A percentile compares a stretch with the other conserved stretches of the same genome.
Evolutionary conservation across 352 stramenopile species (phyloP).

Genomic region (Phytopythium chamaehyphon): DNA sequence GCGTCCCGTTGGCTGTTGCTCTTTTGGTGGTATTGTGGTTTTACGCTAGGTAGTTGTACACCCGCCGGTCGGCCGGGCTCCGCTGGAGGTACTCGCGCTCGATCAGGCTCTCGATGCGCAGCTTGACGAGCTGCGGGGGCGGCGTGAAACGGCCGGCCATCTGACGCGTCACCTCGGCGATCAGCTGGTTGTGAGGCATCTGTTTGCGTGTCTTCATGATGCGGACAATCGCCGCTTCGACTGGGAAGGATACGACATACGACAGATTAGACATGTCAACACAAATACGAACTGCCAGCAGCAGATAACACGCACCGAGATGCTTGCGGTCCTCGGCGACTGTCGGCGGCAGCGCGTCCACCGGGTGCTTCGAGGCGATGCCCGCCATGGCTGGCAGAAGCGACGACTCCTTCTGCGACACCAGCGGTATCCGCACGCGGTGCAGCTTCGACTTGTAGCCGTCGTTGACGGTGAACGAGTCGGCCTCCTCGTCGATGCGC

Average conservation of each 20-base stretch:
- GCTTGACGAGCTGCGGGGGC: conserved; percentile 96
- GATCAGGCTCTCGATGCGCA: conserved; percentile 98
- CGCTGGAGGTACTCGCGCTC: conserved; percentile 99
- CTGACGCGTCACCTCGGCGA: conserved; percentile 87
- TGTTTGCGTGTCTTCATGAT: conserved; percentile 96
- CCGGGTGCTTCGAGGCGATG: conserved; percentile 28
- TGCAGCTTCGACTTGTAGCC: conserved; percentile 94
- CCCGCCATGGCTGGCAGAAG: conserved; percentile 32
- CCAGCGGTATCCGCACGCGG: conserved; percentile 77
- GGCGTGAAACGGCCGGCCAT: conserved; percentile 92
- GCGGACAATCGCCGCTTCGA: conserved; percentile 92
- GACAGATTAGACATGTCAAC: conserved; percentile 1
- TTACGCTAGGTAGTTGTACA: conserved; percentile 99
- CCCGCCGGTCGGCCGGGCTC: conserved; percentile 84
- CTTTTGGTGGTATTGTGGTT: neutral
- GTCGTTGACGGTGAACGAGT: conserved; percentile 93
- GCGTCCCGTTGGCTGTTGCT: neutral
- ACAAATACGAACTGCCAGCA: neutral
- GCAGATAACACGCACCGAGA: conserved; percentile 39
- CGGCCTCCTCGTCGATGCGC: conserved; percentile 92
- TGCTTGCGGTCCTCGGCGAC: conserved; percentile 97
- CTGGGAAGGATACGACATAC: conserved; percentile 10
- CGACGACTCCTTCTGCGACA: conserved; percentile 81
- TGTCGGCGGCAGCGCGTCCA: conserved; percentile 79
- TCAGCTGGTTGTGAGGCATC: conserved; percentile 90